Evolutionary conservation across 176 grass and related monocot genomes (phyloP), one percentile per base, ranked within the genome.

Genomic region (Paspalum vaginatum): DNA sequence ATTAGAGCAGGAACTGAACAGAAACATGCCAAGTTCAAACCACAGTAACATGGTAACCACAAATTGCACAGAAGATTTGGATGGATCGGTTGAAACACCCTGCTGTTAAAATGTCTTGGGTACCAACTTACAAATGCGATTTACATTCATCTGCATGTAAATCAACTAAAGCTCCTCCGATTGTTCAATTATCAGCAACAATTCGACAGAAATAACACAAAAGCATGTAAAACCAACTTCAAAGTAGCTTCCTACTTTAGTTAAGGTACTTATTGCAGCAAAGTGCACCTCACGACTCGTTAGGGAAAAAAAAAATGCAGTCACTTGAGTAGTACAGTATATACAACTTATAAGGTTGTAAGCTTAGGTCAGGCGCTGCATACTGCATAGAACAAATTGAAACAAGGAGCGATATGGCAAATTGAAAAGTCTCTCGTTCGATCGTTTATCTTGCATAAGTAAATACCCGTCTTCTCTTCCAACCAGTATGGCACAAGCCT

Each of bases 181-280:
- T 2, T 60, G 53, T 26, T 53, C 44, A 52, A 22, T 51, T 61
- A 70, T n/a, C n/a, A 61, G 20, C 20, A 78, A 42, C 26, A 43
- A 78, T 56, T 43, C 62, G 55, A 85, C 18, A 81, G 18, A 48
- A 21, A 22, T 16, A 61, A n/a, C 26, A 22, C 9, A 71, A 81
- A 60, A 48, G 25, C 41, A 3, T 70, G 53, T 60, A 47, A 60
- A 48, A 70, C 24, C 25, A 49, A 21, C 4, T 24, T 21, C 43
- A 40, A 72, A 59, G 18, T 49, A 39, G 67, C 24, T 49, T 65
- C 26, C 26, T 53, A 63, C 45, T 15, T 2, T 20, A 74, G 37
- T n/a, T 41, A 54, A 53, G 74, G 5, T 63, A 20, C 11, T 66
- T 67, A 3, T 45, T 13, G 45, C 40, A 47, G 49, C 54, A 68